Evolutionary conservation across 176 grass and related monocot genomes (phyloP).

Genomic region (Tillandsia leiboldiana): DNA sequence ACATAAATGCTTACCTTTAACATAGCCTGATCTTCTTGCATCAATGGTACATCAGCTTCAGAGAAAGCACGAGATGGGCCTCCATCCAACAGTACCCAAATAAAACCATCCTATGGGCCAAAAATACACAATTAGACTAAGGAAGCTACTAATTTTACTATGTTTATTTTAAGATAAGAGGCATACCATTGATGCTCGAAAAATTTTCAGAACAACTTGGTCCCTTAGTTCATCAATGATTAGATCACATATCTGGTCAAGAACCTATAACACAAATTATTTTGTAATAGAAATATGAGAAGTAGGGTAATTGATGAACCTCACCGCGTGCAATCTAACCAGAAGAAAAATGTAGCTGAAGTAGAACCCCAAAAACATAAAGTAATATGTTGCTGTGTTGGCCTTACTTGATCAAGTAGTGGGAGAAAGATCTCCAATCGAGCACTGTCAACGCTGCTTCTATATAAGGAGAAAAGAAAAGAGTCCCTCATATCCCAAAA

Average conservation of each 20-base stretch:
- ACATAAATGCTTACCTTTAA: conserved; percentile 53
- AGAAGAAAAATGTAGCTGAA: not conserved
- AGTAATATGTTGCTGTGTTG: conserved; percentile 18
- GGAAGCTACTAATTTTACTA: conserved; percentile 6
- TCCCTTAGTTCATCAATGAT: conserved; percentile 74
- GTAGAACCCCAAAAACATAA: not conserved
- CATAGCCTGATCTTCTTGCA: conserved; percentile 70
- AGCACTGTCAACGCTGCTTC: conserved; percentile 42
- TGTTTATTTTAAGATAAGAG: conserved; percentile 4
- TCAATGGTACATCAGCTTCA: conserved; percentile 52
- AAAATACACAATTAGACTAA: conserved; percentile 20
- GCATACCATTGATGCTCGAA: conserved; percentile 74
- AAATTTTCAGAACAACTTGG: conserved; percentile 73
- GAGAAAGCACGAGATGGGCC: conserved; percentile 75
- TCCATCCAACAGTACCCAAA: conserved; percentile 86
- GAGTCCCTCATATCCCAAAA: conserved; percentile 79
- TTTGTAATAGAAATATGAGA: not conserved
- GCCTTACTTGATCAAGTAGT: conserved; percentile 63
- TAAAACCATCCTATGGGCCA: conserved; percentile 55
- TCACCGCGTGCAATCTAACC: not conserved
- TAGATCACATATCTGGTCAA: conserved; percentile 74
- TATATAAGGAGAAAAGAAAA: conserved; percentile 72
- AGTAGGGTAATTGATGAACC: not conserved
- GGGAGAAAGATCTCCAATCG: conserved; percentile 67
- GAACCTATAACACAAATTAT: conserved; percentile 44